Percentiles rank a stretch among this genome's conserved stretches.
phyloP scores from a whole-genome alignment of 768 basidiomycete species.

The Trametes cubensis region DNA sequence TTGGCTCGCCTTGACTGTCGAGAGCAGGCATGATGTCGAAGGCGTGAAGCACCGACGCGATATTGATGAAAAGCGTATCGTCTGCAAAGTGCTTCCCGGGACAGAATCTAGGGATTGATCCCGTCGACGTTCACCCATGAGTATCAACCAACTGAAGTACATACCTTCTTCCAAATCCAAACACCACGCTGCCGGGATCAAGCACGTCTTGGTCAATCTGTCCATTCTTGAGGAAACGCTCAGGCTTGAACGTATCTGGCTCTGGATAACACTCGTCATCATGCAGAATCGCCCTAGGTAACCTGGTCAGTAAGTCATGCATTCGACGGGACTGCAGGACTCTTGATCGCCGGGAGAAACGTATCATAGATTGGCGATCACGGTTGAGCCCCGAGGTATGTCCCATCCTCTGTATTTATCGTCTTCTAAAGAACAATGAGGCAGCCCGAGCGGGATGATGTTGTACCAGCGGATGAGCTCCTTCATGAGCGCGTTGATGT shows the following conservation, averaged over 20 bases:
- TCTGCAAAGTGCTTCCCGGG: conserved; percentile 23
- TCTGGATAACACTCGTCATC: conserved; percentile 49
- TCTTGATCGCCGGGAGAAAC: not conserved
- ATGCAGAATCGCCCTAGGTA: conserved; percentile 51
- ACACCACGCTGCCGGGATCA: conserved; percentile 23
- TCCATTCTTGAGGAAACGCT: conserved; percentile 43
- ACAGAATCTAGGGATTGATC: conserved; percentile 14
- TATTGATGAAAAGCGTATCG: conserved; percentile 17
- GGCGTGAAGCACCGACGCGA: conserved; percentile 19
- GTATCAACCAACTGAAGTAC: not conserved
- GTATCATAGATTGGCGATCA: conserved; percentile 10
- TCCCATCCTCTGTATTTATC: conserved; percentile 44
- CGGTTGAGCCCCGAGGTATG: conserved; percentile 37
- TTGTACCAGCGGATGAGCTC: conserved; percentile 21
- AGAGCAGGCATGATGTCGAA: conserved; percentile 18
- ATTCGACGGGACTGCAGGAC: no score
- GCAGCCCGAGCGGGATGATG: conserved; percentile 12
- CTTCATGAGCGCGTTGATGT: conserved; percentile 21
- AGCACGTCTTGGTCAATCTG: conserved; percentile 7
- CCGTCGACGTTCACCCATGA: not conserved
- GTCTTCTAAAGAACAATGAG: conserved; percentile 40
- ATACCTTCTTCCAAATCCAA: conserved; percentile 33
- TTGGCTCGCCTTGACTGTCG: conserved; percentile 15
- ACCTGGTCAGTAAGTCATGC: no score
- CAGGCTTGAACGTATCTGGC: conserved; percentile 52